Conservation (phyloP, 2,329 filamentous ascomycete genomes). For the Clarireedia homoeocarpa region DNA sequence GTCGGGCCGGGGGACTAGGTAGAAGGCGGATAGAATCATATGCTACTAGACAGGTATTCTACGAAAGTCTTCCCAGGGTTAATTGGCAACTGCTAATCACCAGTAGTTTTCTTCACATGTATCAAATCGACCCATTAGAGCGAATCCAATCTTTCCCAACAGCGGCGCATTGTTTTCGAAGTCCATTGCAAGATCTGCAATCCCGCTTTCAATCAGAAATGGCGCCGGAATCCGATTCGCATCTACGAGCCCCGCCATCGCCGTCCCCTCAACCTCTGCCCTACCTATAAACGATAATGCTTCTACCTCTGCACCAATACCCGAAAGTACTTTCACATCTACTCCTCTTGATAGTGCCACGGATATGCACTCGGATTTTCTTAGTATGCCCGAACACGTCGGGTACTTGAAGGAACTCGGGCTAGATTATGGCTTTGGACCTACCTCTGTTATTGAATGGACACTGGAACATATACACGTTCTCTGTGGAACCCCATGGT, state of each 20-base stretch:
- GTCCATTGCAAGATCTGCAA: conserved; percentile 11
- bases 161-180: conserved; percentile 14
- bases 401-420: conserved; percentile 80
- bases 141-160: conserved; percentile 22
- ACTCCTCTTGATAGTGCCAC: conserved; percentile 18
- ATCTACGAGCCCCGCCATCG: conserved; percentile 17
- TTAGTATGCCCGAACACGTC: conserved; percentile 48
- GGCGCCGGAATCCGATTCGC: conserved; percentile 22
- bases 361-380: conserved; percentile 16
- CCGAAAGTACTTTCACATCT: conserved; percentile 7
- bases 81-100: conserved; percentile 15
- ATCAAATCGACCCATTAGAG: conserved; percentile 21
- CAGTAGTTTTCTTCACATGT: conserved; percentile 27
- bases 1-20: conserved; percentile 34
- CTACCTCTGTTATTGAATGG: conserved; percentile 67
- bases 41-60: conserved; percentile 29
- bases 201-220: conserved; percentile 23
- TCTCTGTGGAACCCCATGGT: conserved; percentile 70
- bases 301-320: background rate
- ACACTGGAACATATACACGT: conserved; percentile 77
- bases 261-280: background rate
- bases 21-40: conserved; percentile 31
- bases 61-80: background rate
- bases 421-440: conserved; percentile 79
- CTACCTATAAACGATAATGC: too few species aligned